Evolutionary conservation across 176 grass and related monocot genomes (phyloP).

Genomic region (Alloteropsis semialata): DNA sequence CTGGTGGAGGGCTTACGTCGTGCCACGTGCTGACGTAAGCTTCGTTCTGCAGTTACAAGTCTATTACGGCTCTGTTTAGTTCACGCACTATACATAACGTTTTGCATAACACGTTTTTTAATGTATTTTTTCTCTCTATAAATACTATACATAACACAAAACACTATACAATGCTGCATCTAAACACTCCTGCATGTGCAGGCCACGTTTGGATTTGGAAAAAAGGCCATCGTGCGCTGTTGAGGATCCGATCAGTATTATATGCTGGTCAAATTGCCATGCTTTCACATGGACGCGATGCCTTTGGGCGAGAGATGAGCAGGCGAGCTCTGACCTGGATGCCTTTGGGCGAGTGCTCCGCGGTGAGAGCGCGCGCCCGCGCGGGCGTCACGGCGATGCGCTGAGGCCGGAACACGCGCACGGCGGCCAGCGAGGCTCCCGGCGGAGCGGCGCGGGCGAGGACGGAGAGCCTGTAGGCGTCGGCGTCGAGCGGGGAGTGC

Average conservation of each 20-base stretch:
- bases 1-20: no score
- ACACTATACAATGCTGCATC: no score
- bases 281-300: background rate
- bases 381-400: slow-evolving; percentile 30
- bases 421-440: slow-evolving; percentile 27
- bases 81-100: no score
- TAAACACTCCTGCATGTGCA: background rate
- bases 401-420: slow-evolving; percentile 42
- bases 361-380: slow-evolving; percentile 43
- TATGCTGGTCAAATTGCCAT: background rate
- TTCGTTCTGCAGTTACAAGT: no score
- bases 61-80: no score
- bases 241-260: background rate
- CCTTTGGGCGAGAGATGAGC: background rate
- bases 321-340: slow-evolving; percentile 45
- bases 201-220: background rate
- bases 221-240: background rate
- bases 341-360: slow-evolving; percentile 58
- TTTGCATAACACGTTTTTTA: no score
- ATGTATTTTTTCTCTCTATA: no score
- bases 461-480: slow-evolving; percentile 49
- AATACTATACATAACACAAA: no score
- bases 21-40: background rate
- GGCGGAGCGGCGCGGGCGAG: slow-evolving; percentile 26
- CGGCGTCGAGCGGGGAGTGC: slow-evolving; percentile 63